These are phyloP conservation scores for Pichia nakasei DNA, from an alignment of 805 yeast species.

Conservation along the genomic window DNA sequence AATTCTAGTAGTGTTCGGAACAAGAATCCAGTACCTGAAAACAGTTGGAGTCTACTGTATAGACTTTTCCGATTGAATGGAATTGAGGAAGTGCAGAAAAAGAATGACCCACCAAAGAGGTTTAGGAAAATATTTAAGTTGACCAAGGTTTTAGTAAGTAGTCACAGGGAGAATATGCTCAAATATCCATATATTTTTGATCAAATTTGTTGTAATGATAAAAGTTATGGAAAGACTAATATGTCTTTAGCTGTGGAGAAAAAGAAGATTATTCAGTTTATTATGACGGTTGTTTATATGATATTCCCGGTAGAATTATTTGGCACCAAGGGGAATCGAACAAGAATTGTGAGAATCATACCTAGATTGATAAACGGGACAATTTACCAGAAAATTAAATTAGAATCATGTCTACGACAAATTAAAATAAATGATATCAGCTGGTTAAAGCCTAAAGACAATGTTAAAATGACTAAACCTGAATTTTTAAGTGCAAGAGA, in stretches of 20 bases:
- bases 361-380: conserved; percentile 31
- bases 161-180: conserved; percentile 25
- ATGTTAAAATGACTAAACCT: conserved; percentile 28
- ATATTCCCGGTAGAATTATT: conserved; percentile 43
- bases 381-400: conserved; percentile 28
- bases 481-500: conserved; percentile 32
- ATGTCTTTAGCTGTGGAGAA: conserved; percentile 27
- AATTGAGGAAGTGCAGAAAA: not conserved
- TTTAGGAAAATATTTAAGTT: conserved; percentile 15
- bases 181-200: conserved; percentile 31
- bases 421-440: conserved; percentile 36
- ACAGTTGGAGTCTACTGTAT: conserved; percentile 6
- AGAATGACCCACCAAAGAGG: conserved; percentile 16
- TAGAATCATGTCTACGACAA: conserved; percentile 26
- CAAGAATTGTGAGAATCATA: conserved; percentile 29
- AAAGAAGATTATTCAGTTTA: conserved; percentile 32
- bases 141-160: conserved; percentile 20
- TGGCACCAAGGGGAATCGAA: conserved; percentile 46
- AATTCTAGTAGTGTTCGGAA: conserved; percentile 11
- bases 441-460: conserved; percentile 42
- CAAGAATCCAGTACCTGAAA: conserved; percentile 19
- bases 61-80: conserved; percentile 11
- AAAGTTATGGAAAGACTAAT: conserved; percentile 14
- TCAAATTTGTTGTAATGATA: conserved; percentile 22
- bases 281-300: conserved; percentile 34